phyloP scores from a whole-genome alignment of 2,329 filamentous ascomycete genomes.

The Verticillium klebahnii region DNA sequence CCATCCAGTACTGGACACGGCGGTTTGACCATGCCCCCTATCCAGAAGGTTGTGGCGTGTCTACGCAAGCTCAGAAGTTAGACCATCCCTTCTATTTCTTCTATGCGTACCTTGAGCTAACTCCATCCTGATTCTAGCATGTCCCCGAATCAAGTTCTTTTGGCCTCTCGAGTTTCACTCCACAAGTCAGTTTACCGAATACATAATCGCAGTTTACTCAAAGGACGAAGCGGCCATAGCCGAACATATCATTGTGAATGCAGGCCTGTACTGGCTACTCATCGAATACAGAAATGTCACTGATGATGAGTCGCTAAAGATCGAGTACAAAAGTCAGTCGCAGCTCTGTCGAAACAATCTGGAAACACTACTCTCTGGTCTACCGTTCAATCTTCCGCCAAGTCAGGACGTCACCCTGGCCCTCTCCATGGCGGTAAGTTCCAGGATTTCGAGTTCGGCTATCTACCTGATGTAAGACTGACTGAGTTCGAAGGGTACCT shows the following conservation, averaged over 20 bases:
- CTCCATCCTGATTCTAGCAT: background rate
- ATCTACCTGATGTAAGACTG: background rate
- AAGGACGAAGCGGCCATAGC: constrained; percentile 9
- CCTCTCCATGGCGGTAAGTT: constrained; percentile 14
- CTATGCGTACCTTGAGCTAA: background rate
- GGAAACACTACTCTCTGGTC: constrained; percentile 15
- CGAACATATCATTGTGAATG: constrained; percentile 16
- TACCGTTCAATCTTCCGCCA: constrained; percentile 14
- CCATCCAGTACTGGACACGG: background rate
- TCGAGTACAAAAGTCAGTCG: constrained; percentile 11
- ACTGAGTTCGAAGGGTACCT: constrained; percentile 7
- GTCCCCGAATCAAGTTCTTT: constrained; percentile 2
- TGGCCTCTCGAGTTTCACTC: constrained; percentile 6
- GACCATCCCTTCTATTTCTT: background rate
- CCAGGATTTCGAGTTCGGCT: too few relatives aligned
- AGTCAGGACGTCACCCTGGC: constrained; percentile 12
- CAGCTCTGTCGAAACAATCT: constrained; percentile 13
- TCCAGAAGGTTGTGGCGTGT: constrained; percentile 9
- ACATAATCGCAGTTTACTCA: constrained; percentile 15
- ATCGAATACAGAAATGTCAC: constrained; percentile 11
- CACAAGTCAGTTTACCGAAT: constrained; percentile 10
- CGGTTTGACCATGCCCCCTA: constrained; percentile 7
- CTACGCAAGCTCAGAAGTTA: constrained; percentile 10
- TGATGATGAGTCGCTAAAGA: constrained; percentile 2
- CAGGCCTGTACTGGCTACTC: constrained; percentile 15